Percentiles rank a stretch among this genome's conserved stretches.
phyloP scores from a whole-genome alignment of 2,329 filamentous ascomycete genomes.

The Blastomyces gilchristii region DNA sequence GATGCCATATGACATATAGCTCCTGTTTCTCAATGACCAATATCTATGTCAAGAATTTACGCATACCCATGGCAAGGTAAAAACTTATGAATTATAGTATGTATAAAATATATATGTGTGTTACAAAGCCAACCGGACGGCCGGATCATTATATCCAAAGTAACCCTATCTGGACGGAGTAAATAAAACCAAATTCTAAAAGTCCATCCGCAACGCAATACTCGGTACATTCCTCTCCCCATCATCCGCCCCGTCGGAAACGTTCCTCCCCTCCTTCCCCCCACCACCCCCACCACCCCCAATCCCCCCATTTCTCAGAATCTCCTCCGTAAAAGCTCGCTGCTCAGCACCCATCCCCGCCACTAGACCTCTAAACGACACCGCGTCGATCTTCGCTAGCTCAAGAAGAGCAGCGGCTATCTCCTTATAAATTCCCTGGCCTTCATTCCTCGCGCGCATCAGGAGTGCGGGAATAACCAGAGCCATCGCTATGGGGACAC shows the following conservation, averaged over 20 bases:
- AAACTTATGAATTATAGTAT: no score
- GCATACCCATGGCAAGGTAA: not conserved
- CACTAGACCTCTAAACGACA: constrained; percentile 64
- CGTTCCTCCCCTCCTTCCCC: constrained; percentile 27
- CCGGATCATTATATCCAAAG: not conserved
- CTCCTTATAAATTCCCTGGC: constrained; percentile 52
- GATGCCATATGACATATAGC: not conserved
- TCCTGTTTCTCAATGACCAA: no score
- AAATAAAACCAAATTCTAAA: constrained; percentile 43
- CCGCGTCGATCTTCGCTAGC: constrained; percentile 64
- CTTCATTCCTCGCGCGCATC: constrained; percentile 56
- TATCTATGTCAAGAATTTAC: not conserved
- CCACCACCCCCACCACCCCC: constrained; percentile 25
- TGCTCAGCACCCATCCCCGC: constrained; percentile 59
- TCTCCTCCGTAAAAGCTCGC: constrained; percentile 67
- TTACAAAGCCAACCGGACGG: not conserved
- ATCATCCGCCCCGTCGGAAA: constrained; percentile 42
- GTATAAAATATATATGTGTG: not conserved
- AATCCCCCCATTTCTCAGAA: constrained; percentile 56
- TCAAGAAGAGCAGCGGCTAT: constrained; percentile 70
- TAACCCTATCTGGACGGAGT: not conserved
- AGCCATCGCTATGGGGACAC: constrained; percentile 49
- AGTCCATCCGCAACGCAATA: constrained; percentile 93
- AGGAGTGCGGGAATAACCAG: constrained; percentile 70
- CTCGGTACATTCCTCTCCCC: constrained; percentile 54